Conservation (phyloP, 208 protist species). For the Herpetomonas samuelpessoai region DNA sequence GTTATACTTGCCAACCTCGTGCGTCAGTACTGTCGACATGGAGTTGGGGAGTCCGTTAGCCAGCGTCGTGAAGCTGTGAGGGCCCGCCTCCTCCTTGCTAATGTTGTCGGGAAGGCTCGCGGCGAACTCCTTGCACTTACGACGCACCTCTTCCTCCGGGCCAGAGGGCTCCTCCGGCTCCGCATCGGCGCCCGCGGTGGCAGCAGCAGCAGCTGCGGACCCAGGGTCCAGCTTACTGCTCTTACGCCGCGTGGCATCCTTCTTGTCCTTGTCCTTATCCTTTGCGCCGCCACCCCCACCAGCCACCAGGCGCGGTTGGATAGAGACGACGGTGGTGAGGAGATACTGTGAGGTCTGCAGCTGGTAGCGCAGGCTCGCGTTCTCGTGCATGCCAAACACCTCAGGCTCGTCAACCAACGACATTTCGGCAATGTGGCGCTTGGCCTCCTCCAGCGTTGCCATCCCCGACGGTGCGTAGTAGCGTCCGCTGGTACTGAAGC, state of each 20-base stretch:
- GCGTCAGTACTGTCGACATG: constrained; percentile 94
- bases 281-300: constrained; percentile 15
- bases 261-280: constrained; percentile 5
- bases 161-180: constrained; percentile 13
- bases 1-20: constrained; percentile 98
- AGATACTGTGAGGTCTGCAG: constrained; percentile 92
- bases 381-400: constrained; percentile 97
- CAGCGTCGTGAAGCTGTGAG: constrained; percentile 87
- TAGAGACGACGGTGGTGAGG: constrained; percentile 85
- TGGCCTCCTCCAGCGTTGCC: constrained; percentile 55
- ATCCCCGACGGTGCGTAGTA: constrained; percentile 68
- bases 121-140: constrained; percentile 91
- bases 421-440: constrained; percentile 86
- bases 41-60: constrained; percentile 93
- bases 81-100: constrained; percentile 79
- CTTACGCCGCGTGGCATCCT: background rate
- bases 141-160: constrained; percentile 90
- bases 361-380: constrained; percentile 97
- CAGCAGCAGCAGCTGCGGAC: too few relatives aligned
- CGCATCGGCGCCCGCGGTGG: background rate
- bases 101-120: constrained; percentile 63
- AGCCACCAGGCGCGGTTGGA: constrained; percentile 86
- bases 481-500: constrained; percentile 77
- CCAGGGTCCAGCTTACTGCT: too few relatives aligned
- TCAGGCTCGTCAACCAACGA: constrained; percentile 91